These are phyloP conservation scores for Pleurozium schreberi DNA, from an alignment of 225 moss, liverwort and hornwort species.

Conservation along the genomic window DNA sequence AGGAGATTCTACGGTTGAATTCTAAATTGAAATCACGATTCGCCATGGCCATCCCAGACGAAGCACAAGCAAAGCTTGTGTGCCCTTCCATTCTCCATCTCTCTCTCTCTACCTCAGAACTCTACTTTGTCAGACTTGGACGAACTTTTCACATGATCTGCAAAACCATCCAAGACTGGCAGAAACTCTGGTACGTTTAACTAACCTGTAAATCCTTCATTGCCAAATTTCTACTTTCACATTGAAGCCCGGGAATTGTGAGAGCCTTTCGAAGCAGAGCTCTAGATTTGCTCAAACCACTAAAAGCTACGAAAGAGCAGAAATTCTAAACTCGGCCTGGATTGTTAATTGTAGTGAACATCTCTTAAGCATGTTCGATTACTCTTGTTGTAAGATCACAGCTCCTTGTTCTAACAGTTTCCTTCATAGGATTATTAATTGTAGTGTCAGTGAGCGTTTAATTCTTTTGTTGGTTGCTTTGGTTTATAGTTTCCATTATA, in stretches of 20 bases:
- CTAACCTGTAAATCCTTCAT: neutral
- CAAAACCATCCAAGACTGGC: neutral
- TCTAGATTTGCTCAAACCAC: neutral
- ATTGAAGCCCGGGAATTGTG: neutral
- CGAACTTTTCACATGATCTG: neutral
- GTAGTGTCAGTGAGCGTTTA: rapidly evolving
- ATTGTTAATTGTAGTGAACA: too few relatives aligned
- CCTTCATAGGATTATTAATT: neutral
- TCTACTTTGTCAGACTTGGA: neutral
- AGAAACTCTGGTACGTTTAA: neutral
- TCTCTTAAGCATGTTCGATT: too few relatives aligned
- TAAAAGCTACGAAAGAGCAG: neutral
- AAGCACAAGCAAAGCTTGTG: neutral
- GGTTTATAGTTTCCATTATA: neutral
- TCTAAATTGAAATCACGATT: neutral
- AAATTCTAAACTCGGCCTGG: neutral
- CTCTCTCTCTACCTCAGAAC: neutral
- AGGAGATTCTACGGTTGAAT: neutral
- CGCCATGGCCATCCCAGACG: neutral
- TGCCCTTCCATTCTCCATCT: neutral
- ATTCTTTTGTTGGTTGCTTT: neutral
- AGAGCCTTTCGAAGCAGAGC: neutral
- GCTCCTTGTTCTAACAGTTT: too few relatives aligned
- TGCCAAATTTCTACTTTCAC: neutral
- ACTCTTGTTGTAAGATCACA: too few relatives aligned